Base-by-base conservation (phyloP, 2,329 filamentous ascomycete species). In the Didymosphaeria variabile region DNA sequence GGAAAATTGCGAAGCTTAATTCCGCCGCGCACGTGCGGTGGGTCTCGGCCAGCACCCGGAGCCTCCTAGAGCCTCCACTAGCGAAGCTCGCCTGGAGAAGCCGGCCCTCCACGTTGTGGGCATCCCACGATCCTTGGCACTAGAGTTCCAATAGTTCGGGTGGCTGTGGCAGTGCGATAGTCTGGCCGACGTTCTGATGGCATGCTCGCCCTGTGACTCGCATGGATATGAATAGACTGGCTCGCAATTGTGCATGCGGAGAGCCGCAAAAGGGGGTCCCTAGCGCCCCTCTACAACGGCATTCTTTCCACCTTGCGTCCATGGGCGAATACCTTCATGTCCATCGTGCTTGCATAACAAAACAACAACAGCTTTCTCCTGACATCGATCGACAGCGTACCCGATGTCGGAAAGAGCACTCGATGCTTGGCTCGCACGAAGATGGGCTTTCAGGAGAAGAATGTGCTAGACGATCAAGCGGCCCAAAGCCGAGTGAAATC, bases 111-210 rank as follows among this genome's bases (percentile, higher is more conserved):
- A 34, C 23, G 26, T 55, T 34, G 34, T 17, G 15, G 38, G 38
- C 12, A 55, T 15, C 26, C 52, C 52, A 55, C 52, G 52, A 55
- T 55, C 52, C 52, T 55, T 55, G 52, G 52, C 52, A 34, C 52
- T 13, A 15, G 51, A 38, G 38, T 44, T 44, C 26, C 38, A 55
- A 44, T 45, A 55, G 38, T 23, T 55, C 26, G 38, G 38, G 38
- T 55, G 52, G 52, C 50, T 40, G 50, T 53, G 52, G 52, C 50
- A 53, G 50, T 53, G 52, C 52, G 8, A 21, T 23, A 32, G 38
- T 34, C 38, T 44, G 38, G 52, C 38, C 36, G 21, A 42, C 10
- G 7, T 42, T 15, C 50, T 44, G 36, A 29, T 52, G 32, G 12
- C 21, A 36, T 40, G n/a, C 26, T 40, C 17, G 34, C 23, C 3